Conservation (phyloP, 441 rosid genomes). For the Biscutella laevigata region DNA sequence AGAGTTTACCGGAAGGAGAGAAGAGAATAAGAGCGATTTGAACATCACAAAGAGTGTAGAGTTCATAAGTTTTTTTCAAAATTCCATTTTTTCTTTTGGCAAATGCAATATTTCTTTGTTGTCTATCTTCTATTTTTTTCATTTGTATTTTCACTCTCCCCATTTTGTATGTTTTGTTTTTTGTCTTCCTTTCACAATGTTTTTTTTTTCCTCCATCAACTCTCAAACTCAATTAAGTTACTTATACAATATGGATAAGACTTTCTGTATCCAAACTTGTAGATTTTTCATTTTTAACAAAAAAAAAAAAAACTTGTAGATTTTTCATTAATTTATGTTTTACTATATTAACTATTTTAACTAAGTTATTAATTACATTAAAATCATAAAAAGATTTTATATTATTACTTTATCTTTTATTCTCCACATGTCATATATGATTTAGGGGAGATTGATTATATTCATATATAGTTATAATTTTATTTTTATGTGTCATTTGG, state of each 20-base stretch:
- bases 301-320: no score
- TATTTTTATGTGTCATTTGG: no score
- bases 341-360: not conserved
- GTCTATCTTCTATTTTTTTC: conserved; percentile 27
- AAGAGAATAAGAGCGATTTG: conserved; percentile 34
- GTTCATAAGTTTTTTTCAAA: conserved; percentile 45
- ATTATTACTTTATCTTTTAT: not conserved
- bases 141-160: conserved; percentile 39
- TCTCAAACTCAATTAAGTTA: not conserved
- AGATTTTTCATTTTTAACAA: conserved; percentile 17
- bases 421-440: not conserved
- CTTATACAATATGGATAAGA: not conserved
- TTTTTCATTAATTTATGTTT: not conserved
- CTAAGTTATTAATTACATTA: not conserved
- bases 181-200: not conserved
- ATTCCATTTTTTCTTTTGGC: conserved; percentile 42
- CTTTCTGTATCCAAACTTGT: not conserved
- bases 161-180: no score
- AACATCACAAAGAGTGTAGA: conserved; percentile 34
- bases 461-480: no score
- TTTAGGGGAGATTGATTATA: not conserved
- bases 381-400: not conserved
- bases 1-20: conserved; percentile 43
- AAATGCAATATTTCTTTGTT: conserved; percentile 34
- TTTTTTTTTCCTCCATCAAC: not conserved